Evolutionary conservation across 2,329 filamentous ascomycete genomes (phyloP).

Genomic region (Fusarium nematophilum): DNA sequence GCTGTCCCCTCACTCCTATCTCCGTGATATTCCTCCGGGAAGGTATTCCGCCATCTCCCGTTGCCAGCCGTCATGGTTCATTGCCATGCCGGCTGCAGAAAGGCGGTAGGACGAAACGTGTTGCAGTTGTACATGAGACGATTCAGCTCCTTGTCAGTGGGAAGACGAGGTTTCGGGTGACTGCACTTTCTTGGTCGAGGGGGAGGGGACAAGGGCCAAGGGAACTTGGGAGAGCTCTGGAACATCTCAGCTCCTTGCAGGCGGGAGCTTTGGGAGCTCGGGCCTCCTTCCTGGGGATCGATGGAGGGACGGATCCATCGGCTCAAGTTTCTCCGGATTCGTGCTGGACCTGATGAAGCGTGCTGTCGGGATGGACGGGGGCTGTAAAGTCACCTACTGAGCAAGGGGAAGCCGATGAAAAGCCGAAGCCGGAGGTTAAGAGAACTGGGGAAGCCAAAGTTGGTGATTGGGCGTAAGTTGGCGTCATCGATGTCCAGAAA

Average conservation of each 20-base stretch:
- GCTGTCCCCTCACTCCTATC: neutral
- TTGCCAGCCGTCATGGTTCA: neutral
- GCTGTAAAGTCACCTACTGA: neutral
- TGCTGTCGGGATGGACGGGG: slow-evolving; percentile 6
- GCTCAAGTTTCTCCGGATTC: slow-evolving; percentile 29
- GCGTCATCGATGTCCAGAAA: slow-evolving; percentile 33
- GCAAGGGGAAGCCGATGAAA: neutral
- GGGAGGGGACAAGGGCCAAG: slow-evolving; percentile 34
- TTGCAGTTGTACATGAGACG: neutral
- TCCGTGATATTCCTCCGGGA: too few relatives aligned
- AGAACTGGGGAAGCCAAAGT: neutral
- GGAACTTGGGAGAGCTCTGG: slow-evolving; percentile 29
- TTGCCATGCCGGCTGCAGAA: neutral
- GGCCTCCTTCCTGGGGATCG: slow-evolving; percentile 9
- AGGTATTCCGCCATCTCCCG: neutral
- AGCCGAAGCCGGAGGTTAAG: slow-evolving; percentile 18
- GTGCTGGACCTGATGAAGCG: slow-evolving; percentile 7
- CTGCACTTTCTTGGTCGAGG: slow-evolving; percentile 8
- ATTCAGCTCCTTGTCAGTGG: slow-evolving; percentile 14
- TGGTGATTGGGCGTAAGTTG: slow-evolving; percentile 5
- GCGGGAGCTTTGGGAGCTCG: slow-evolving; percentile 21
- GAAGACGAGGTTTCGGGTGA: neutral
- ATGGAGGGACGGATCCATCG: slow-evolving; percentile 15
- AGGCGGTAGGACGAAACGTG: neutral
- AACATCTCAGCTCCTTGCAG: slow-evolving; percentile 33